Conservation (phyloP, 768 basidiomycete species). For the Tylopilus rubrobrunneus region DNA sequence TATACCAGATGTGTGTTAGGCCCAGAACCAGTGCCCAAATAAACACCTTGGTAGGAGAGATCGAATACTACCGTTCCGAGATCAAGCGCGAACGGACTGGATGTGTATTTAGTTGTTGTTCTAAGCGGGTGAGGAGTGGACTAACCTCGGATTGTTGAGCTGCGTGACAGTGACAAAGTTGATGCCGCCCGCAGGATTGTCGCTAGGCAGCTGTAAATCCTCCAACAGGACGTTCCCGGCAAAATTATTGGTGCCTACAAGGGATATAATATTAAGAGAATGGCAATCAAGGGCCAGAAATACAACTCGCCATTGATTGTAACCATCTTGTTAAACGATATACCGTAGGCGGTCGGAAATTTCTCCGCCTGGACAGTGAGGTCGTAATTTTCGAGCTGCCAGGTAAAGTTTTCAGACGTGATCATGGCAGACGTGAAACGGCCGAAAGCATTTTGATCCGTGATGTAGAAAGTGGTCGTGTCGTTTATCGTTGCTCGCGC, state of each 20-base stretch:
- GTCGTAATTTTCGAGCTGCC: conserved; percentile 55
- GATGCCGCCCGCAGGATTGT: conserved; percentile 65
- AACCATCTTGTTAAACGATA: conserved; percentile 60
- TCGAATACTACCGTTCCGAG: conserved; percentile 66
- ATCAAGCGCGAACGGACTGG: conserved; percentile 63
- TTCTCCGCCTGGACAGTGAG: conserved; percentile 62
- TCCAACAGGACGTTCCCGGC: conserved; percentile 48
- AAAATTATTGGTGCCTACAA: conserved; percentile 58
- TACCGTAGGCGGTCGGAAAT: conserved; percentile 62
- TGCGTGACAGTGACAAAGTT: conserved; percentile 55
- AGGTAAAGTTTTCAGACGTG: conserved; percentile 63
- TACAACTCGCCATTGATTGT: conserved; percentile 48
- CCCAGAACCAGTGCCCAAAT: conserved; percentile 54
- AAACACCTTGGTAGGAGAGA: conserved; percentile 53
- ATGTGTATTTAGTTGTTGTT: conserved; percentile 1
- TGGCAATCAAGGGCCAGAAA: background rate
- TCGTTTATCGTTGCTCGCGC: conserved; percentile 63
- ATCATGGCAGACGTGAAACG: conserved; percentile 61
- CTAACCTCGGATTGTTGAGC: conserved; percentile 55
- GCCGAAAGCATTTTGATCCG: conserved; percentile 54
- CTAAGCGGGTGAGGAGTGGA: background rate
- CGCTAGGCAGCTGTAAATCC: conserved; percentile 63
- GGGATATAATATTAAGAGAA: background rate
- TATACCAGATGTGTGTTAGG: conserved; percentile 48
- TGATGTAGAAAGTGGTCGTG: conserved; percentile 53